phyloP scores from a whole-genome alignment of 1,284 basidiomycete species.

The Malassezia sympodialis region DNA sequence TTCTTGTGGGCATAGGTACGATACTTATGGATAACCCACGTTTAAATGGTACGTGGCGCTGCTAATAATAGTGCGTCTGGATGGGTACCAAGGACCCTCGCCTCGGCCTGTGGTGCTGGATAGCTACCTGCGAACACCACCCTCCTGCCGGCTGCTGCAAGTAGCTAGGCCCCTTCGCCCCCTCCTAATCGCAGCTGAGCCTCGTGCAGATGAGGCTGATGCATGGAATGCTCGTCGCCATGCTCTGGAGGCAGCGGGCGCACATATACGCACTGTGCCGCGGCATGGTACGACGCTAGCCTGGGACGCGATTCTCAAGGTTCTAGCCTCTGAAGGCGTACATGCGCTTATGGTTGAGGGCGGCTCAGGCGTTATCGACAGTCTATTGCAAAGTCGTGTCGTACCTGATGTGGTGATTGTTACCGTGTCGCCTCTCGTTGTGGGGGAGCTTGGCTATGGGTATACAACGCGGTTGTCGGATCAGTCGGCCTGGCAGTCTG shows the following conservation, averaged over 20 bases:
- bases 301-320: constrained; percentile 19
- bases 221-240: constrained; percentile 13
- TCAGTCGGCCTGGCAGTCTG: not conserved
- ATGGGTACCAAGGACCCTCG: constrained; percentile 29
- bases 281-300: not conserved
- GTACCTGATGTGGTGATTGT: not conserved
- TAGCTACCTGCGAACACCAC: constrained; percentile 59
- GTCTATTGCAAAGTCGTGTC: constrained; percentile 55
- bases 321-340: constrained; percentile 51
- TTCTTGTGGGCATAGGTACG: constrained; percentile 80
- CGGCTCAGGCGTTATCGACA: constrained; percentile 68
- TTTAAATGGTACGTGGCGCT: constrained; percentile 55
- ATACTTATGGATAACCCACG: constrained; percentile 82
- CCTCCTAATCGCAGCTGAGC: constrained; percentile 54
- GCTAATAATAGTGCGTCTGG: constrained; percentile 35
- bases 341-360: constrained; percentile 85
- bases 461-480: constrained; percentile 1
- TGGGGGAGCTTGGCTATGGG: constrained; percentile 8
- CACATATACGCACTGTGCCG: constrained; percentile 23
- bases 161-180: not conserved
- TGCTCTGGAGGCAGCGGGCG: constrained; percentile 45
- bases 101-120: constrained; percentile 80
- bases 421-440: not conserved
- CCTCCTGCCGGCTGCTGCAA: constrained; percentile 61
- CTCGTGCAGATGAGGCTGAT: constrained; percentile 17